Percentiles rank a stretch among this genome's conserved stretches.
These are phyloP conservation scores for Pseudevernia furfuracea DNA, from an alignment of 495 filamentous ascomycete genomes.

Conservation along the genomic window DNA sequence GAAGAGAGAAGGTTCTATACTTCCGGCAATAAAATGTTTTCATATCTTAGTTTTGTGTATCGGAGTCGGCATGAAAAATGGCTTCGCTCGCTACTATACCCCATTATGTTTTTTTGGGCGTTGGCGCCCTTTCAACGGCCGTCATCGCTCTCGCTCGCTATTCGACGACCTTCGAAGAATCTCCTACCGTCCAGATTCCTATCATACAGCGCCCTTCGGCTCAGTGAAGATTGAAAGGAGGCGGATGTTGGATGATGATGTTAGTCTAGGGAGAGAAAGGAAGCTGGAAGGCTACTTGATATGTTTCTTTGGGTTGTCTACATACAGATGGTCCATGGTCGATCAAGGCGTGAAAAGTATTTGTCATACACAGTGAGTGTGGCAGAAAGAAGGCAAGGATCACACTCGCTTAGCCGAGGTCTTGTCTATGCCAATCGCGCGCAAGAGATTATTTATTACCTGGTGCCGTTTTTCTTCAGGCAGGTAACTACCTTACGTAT, in stretches of 20 bases:
- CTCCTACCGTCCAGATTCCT: not conserved
- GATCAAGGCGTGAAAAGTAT: not conserved
- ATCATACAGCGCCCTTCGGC: not conserved
- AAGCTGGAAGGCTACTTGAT: not conserved
- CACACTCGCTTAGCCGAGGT: not conserved
- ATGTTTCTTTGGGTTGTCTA: slow-evolving; percentile 4
- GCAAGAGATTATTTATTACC: not conserved
- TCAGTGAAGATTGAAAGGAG: not conserved
- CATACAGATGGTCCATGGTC: not conserved
- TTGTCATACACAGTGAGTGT: not conserved
- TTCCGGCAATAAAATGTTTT: slow-evolving; percentile 15
- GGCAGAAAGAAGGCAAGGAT: not conserved
- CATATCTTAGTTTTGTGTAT: slow-evolving; percentile 8
- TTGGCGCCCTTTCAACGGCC: not conserved
- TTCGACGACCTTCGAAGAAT: not conserved
- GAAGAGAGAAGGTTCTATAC: slow-evolving; percentile 11
- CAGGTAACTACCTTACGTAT: not conserved
- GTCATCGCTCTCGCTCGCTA: slow-evolving; percentile 1
- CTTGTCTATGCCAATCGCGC: not conserved
- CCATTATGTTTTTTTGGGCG: slow-evolving; percentile 14
- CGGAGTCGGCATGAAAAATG: slow-evolving; percentile 15
- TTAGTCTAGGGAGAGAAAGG: not conserved
- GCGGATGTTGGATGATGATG: not conserved
- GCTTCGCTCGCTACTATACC: slow-evolving; percentile 21
- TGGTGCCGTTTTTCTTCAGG: not conserved